These are phyloP conservation scores for Diaporthe ilicicola DNA, from an alignment of 2,329 filamentous ascomycete genomes.

Conservation along the genomic window DNA sequence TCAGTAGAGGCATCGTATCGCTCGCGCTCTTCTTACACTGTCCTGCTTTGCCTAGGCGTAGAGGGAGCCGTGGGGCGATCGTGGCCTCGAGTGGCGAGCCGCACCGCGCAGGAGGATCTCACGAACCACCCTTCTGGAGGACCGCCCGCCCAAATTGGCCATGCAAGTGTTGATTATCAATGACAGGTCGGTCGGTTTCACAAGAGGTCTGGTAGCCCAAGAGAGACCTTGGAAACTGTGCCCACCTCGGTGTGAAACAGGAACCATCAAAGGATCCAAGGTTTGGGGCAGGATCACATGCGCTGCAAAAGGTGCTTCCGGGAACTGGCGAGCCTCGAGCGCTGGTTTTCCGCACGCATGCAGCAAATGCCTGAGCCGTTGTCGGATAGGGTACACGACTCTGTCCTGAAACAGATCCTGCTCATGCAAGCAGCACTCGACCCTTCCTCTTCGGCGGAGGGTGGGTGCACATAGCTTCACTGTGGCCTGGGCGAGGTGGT, in stretches of 20 bases:
- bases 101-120: not conserved
- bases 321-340: too few relatives aligned
- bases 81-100: not conserved
- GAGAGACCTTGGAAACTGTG: not conserved
- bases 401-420: slow-evolving; percentile 16
- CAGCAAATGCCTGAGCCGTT: not conserved
- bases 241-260: not conserved
- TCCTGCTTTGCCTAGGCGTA: not conserved
- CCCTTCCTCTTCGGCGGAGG: not conserved
- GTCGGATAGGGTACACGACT: not conserved
- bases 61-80: not conserved
- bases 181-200: not conserved
- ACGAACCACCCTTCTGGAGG: not conserved
- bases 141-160: not conserved
- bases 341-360: not conserved
- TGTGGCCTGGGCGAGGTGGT: not conserved
- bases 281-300: not conserved
- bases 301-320: too few relatives aligned
- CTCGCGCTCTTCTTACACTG: not conserved
- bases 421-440: slow-evolving; percentile 9
- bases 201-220: not conserved
- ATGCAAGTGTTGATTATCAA: slow-evolving; percentile 16
- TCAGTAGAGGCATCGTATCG: not conserved
- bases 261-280: not conserved
- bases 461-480: slow-evolving; percentile 5